Conservation (phyloP, 345 rosid genomes). For the Populus davidiana region DNA sequence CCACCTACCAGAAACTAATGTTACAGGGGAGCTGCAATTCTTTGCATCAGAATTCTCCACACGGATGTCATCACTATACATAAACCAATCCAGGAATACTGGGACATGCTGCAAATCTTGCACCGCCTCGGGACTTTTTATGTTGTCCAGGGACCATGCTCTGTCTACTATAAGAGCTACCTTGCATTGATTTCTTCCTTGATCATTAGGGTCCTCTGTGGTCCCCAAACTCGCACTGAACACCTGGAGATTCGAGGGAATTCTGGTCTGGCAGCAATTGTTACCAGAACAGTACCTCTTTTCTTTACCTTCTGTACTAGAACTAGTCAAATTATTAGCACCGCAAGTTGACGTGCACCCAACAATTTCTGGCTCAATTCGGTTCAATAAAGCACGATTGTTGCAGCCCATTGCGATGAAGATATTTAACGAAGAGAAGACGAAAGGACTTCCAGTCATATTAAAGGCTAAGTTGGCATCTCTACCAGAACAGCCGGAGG, state of each 20-base stretch:
- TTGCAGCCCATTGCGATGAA: slow-evolving; percentile 19
- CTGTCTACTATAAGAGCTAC: neutral
- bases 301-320: too few relatives aligned
- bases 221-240: neutral
- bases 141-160: neutral
- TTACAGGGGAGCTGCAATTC: too few relatives aligned
- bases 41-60: too few relatives aligned
- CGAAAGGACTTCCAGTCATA: slow-evolving; percentile 5
- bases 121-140: neutral
- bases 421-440: neutral
- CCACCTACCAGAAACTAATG: too few relatives aligned
- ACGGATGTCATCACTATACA: too few relatives aligned
- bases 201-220: neutral
- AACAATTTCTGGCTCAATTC: neutral
- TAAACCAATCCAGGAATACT: neutral
- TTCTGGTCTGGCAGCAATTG: neutral
- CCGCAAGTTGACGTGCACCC: neutral
- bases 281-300: neutral
- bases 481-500: neutral
- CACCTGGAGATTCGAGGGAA: neutral
- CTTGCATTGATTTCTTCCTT: neutral
- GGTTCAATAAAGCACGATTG: neutral
- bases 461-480: neutral
- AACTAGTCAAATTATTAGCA: too few relatives aligned
- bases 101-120: neutral